Evolutionary conservation across 345 rosid species (phyloP), one percentile per base, ranked within the genome.

Genomic region (Arabis alpina): DNA sequence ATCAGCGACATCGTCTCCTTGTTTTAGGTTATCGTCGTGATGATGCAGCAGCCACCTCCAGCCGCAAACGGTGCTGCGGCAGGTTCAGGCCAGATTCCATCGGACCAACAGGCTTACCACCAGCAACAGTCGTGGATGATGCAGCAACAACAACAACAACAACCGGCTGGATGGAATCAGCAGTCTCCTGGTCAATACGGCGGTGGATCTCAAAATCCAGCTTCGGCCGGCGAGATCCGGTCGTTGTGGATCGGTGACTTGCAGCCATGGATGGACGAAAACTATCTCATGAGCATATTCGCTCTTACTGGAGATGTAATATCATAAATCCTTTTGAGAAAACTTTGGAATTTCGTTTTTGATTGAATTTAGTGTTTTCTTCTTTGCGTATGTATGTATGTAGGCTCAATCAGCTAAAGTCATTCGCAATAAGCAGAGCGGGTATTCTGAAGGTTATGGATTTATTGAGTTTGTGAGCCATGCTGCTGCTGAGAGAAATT

Each of bases 161-260:
- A 85, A 11, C 63, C 87, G 10, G 75, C 86, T n/a, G 91, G 84
- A 2, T 93, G 96, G 97, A 78, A 83, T 25, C 95, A 87, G 5
- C 94, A 85, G 65, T 87, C 89, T 0, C 87, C 92, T 3, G 37
- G 82, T 27, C 90, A 85, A 44, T 82, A 82, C 56, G 80, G 62
- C 19, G 80, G 68, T 11, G 81, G 77, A 25, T 69, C 70, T 37
- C 83, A 74, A 37, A 79, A 51, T 59, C 78, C 62, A 32, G 68
- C 36, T 60, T 74, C 78, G 5, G 54, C 73, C 1, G 77, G 71
- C 8, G 96, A 88, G 81, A 76, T 89, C 77, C 85, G 84, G 74
- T 88, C 96, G 10, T 75, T 94, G 67, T 94, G 98, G 99, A 89
- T 94, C 73, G 97, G 98, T 10, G 98, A 91, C 76, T 66, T 91